phyloP scores from a whole-genome alignment of 495 filamentous ascomycete genomes.

The Hypomontagnella monticulosa region DNA sequence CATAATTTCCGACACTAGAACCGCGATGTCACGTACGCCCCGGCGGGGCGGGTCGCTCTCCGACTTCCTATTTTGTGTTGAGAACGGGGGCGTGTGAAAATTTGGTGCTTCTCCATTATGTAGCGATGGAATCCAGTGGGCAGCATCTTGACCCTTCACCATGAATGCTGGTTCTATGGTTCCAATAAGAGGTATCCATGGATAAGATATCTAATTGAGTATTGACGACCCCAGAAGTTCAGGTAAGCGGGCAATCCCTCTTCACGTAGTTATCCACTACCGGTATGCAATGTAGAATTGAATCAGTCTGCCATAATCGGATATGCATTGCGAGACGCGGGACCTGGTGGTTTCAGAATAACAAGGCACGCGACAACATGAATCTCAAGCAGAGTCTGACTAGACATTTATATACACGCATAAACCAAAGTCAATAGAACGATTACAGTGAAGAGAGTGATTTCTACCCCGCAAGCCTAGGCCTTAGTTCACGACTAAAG shows the following conservation, averaged over 20 bases:
- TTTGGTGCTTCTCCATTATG: neutral
- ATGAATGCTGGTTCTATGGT: neutral
- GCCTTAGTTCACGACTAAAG: neutral
- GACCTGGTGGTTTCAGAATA: neutral
- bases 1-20: conserved; percentile 24
- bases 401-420: neutral
- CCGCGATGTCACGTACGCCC: neutral
- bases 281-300: neutral
- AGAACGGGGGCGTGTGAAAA: neutral
- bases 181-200: neutral
- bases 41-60: conserved; percentile 17
- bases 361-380: neutral
- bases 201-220: neutral
- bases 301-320: conserved; percentile 19
- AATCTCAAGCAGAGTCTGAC: neutral
- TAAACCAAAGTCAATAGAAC: neutral
- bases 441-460: neutral
- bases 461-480: neutral
- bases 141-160: neutral
- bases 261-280: neutral
- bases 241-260: neutral
- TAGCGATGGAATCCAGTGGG: neutral
- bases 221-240: neutral
- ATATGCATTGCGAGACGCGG: conserved; percentile 25
- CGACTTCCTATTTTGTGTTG: neutral